Evolutionary conservation across 2,329 filamentous ascomycete genomes (phyloP), one percentile per base, ranked within the genome.

Genomic region (Aspergillus puulaauensis): DNA sequence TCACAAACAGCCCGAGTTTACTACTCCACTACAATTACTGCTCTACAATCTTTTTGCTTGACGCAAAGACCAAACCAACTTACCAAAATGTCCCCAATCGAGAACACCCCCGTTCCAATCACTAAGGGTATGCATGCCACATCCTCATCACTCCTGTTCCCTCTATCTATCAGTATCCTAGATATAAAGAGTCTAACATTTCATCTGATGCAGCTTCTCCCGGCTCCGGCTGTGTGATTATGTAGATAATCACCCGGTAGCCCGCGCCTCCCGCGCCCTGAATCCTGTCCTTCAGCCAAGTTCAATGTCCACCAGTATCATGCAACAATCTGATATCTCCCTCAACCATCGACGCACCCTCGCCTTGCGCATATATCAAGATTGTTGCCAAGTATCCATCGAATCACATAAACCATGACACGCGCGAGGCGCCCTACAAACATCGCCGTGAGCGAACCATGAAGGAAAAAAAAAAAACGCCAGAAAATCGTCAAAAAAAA

Each of bases 151-250:
- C 19, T 19, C 19, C 11, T 17, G 23, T 41, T 27, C 12, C 17
- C 2, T 14, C 12, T 21, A 39, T 35, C n/a, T 12, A 21, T 35
- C 15, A 8, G 5, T 14, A 12, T 17, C 5, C 12, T n/a, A 4
- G 2, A 23, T 19, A 11, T 17, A 19, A 17, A 39, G n/a, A 39
- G 14, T 11, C 40, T 17, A 46, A 54, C 9, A 3, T 54, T 15
- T 37, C 45, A 31, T n/a, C n/a, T 46, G 27, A 11, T 31, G 45
- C 14, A 46, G 52, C 65, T 47, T 64, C 64, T 51, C 68, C 69
- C 56, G 67, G 67, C 33, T 66, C 66, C 54, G 69, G 69, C 58
- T 71, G 69, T 61, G 62, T 69, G 39, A 59, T 71, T 52, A 71
- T 71, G 69, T 70, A 65, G 65, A 64, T 52, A 17, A 35, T 17